Base-by-base conservation (phyloP, 2,329 filamentous ascomycete species). In the Periconia sp. region DNA sequence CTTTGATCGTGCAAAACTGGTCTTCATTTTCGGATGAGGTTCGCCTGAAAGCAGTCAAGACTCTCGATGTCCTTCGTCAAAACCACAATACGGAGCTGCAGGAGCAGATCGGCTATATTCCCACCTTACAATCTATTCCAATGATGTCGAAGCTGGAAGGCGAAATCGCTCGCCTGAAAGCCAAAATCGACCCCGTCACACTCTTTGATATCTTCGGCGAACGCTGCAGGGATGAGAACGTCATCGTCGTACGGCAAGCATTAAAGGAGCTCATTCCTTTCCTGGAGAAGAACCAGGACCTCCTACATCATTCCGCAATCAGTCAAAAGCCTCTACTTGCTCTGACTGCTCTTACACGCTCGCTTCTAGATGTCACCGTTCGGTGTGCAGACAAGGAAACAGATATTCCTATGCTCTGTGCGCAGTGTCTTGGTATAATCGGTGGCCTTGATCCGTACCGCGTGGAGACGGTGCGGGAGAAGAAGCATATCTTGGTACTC, bases 361-460 rank as follows among this genome's bases (percentile, higher is more conserved):
- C 88, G 10, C 76, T 99, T 9, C 80, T 99, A 8, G 92, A 97
- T 70, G 92, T 89, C 37, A 87, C 86, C 36, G 83, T 91, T 40
- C 90, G 87, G 51, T 94, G 94, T 69, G 88, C 86, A 52, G 81
- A 83, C 36, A 77, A 79, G 10, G 81, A 88, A 29, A 68, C 77
- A 6, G 82, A 84, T 10, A 88, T 97, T 40, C 79, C 85, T 36
- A 77, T 82, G 13, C 76, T 95, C 3, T 90, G 89, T 49, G 87
- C 90, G 11, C 84, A 88, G 60, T 94, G 89, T 52, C 78, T 99
- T 26, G 95, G 95, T 0, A 78, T 95, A 15, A 84, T 99, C 39
- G 94, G 95, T 5, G 96, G 92, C 53, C 74, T 99, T 16, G 95
- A 99, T 67, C 87, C 92, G 1, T 96, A 95, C 60, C 84, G 89